These are phyloP conservation scores for Brassica rapa DNA, from an alignment of 345 rosid species.

Conservation along the genomic window DNA sequence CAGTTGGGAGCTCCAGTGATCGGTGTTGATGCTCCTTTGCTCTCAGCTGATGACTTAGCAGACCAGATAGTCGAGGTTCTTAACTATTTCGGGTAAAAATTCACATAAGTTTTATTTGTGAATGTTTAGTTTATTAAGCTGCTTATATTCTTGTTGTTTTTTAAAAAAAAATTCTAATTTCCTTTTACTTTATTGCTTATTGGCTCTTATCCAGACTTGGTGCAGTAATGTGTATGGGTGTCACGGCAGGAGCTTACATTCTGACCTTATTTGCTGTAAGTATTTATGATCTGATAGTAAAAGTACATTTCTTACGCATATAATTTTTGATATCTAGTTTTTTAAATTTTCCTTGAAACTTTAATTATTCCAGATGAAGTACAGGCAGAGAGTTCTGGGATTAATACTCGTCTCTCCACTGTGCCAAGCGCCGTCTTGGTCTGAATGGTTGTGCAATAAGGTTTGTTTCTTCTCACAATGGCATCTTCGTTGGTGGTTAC, in stretches of 20 bases:
- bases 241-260: slow-evolving; percentile 94
- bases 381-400: slow-evolving; percentile 85
- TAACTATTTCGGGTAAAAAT: slow-evolving; percentile 82
- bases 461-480: slow-evolving; percentile 39
- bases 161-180: not conserved
- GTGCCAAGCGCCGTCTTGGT: slow-evolving; percentile 93
- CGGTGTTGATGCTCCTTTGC: slow-evolving; percentile 59
- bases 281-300: slow-evolving; percentile 24
- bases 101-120: not conserved
- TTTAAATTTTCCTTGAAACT: not conserved
- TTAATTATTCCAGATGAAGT: slow-evolving; percentile 60
- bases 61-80: slow-evolving; percentile 92
- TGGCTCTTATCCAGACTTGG: slow-evolving; percentile 61
- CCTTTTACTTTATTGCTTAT: slow-evolving; percentile 8
- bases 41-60: slow-evolving; percentile 89
- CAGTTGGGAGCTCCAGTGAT: slow-evolving; percentile 88
- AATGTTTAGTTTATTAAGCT: not conserved
- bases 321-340: not conserved
- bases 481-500: slow-evolving; percentile 12
- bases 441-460: slow-evolving; percentile 92
- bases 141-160: not conserved
- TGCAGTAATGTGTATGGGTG: slow-evolving; percentile 98
- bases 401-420: slow-evolving; percentile 93
- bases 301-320: not conserved
- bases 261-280: slow-evolving; percentile 93